phyloP scores from a whole-genome alignment of 2,329 filamentous ascomycete species.

The Botryotinia globosa region DNA sequence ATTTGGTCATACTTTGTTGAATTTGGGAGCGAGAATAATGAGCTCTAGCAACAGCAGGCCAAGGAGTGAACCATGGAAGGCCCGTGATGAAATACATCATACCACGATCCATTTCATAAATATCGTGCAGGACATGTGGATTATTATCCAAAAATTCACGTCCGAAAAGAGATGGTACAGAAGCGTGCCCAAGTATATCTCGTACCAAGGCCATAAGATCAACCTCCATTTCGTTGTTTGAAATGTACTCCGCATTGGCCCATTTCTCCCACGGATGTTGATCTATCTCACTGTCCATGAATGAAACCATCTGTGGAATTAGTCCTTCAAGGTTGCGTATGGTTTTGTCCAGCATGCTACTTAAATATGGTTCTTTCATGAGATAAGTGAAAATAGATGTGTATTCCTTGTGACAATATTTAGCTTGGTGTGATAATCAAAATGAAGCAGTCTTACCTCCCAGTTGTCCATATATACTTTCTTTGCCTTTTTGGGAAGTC shows the following conservation, averaged over 20 bases:
- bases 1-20: constrained; percentile 42
- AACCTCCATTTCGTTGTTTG: constrained; percentile 49
- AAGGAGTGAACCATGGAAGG: constrained; percentile 53
- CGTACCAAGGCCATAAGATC: constrained; percentile 52
- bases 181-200: constrained; percentile 54
- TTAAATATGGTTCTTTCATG: constrained; percentile 47
- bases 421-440: constrained; percentile 30
- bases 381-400: constrained; percentile 39
- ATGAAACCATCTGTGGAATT: constrained; percentile 57
- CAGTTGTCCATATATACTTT: constrained; percentile 30
- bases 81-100: constrained; percentile 54
- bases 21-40: constrained; percentile 46
- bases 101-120: constrained; percentile 54
- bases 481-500: constrained; percentile 30
- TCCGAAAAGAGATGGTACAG: constrained; percentile 52
- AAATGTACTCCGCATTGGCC: constrained; percentile 44
- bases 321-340: constrained; percentile 44
- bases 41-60: constrained; percentile 49
- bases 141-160: constrained; percentile 50
- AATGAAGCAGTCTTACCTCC: constrained; percentile 37
- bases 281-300: constrained; percentile 57
- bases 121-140: constrained; percentile 51
- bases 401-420: neutral
- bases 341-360: constrained; percentile 41
- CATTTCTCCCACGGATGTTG: constrained; percentile 60